These are phyloP conservation scores for Clonostachys byssicola DNA, from an alignment of 2,329 filamentous ascomycete genomes.

Conservation along the genomic window DNA sequence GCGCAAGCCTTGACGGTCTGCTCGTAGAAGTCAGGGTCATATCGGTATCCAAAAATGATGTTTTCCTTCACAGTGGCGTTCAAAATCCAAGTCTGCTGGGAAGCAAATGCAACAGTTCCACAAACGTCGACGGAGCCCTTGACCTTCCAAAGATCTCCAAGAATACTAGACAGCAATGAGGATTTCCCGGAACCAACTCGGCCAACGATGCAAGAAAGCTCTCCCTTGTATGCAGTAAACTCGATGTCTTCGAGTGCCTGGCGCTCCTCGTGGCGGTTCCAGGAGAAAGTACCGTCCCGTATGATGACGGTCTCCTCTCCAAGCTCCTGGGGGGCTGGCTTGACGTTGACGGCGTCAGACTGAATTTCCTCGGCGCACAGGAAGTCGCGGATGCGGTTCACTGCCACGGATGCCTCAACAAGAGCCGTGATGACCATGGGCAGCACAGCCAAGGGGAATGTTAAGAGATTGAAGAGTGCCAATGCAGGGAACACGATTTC, in stretches of 20 bases:
- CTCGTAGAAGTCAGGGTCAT: slow-evolving; percentile 91
- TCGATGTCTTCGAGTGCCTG: slow-evolving; percentile 77
- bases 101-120: slow-evolving; percentile 84
- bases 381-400: slow-evolving; percentile 79
- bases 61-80: slow-evolving; percentile 97
- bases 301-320: slow-evolving; percentile 87
- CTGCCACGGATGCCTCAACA: slow-evolving; percentile 92
- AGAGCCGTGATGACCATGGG: slow-evolving; percentile 98
- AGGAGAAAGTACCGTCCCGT: slow-evolving; percentile 84
- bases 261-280: slow-evolving; percentile 78
- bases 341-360: slow-evolving; percentile 69
- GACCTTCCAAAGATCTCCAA: slow-evolving; percentile 89
- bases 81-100: slow-evolving; percentile 93
- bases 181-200: slow-evolving; percentile 95
- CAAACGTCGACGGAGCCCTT: slow-evolving; percentile 79
- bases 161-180: slow-evolving; percentile 80
- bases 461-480: slow-evolving; percentile 92
- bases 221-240: slow-evolving; percentile 86
- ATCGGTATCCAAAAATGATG: slow-evolving; percentile 92
- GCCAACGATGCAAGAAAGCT: slow-evolving; percentile 88
- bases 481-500: slow-evolving; percentile 92
- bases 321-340: slow-evolving; percentile 65
- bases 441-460: slow-evolving; percentile 88
- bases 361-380: slow-evolving; percentile 89
- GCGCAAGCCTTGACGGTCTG: slow-evolving; percentile 90